Conservation (phyloP, 441 rosid genomes). For the Lepidium campestre region DNA sequence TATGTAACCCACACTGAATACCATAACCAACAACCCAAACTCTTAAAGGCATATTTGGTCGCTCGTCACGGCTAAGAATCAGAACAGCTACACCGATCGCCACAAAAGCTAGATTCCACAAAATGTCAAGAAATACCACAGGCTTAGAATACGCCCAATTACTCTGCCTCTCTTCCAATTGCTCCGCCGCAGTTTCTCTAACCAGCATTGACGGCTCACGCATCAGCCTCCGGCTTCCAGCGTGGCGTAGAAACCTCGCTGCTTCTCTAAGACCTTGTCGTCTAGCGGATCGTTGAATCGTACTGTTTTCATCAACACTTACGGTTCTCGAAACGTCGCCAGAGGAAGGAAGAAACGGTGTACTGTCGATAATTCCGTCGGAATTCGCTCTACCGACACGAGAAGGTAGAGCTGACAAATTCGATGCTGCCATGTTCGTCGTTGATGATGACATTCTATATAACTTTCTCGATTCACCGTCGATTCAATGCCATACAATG, state of each 20-base stretch:
- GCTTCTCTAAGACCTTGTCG: slow-evolving; percentile 78
- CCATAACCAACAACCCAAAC: slow-evolving; percentile 81
- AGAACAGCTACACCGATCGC: slow-evolving; percentile 64
- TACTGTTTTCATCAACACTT: slow-evolving; percentile 7
- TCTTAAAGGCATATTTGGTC: slow-evolving; percentile 65
- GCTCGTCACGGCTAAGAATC: slow-evolving; percentile 61
- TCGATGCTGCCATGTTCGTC: slow-evolving; percentile 43
- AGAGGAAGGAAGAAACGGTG: slow-evolving; percentile 53
- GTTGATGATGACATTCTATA: slow-evolving; percentile 7
- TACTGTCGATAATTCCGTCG: slow-evolving; percentile 59
- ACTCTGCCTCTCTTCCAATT: slow-evolving; percentile 94
- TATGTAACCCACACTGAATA: slow-evolving; percentile 68
- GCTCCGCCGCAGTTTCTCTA: slow-evolving; percentile 93
- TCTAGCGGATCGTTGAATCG: slow-evolving; percentile 38
- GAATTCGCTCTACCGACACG: slow-evolving; percentile 52
- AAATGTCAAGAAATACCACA: slow-evolving; percentile 79
- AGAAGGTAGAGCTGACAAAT: slow-evolving; percentile 49
- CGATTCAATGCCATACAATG: background rate
- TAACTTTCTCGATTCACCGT: background rate
- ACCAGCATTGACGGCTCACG: slow-evolving; percentile 94
- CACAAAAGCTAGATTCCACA: slow-evolving; percentile 88
- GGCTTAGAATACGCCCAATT: slow-evolving; percentile 99
- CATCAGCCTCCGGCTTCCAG: slow-evolving; percentile 92
- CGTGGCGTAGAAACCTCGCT: slow-evolving; percentile 78
- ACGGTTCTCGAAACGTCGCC: slow-evolving; percentile 15